Evolutionary conservation across 1,284 basidiomycete species (phyloP).

Genomic region (Takashimella tepidaria): DNA sequence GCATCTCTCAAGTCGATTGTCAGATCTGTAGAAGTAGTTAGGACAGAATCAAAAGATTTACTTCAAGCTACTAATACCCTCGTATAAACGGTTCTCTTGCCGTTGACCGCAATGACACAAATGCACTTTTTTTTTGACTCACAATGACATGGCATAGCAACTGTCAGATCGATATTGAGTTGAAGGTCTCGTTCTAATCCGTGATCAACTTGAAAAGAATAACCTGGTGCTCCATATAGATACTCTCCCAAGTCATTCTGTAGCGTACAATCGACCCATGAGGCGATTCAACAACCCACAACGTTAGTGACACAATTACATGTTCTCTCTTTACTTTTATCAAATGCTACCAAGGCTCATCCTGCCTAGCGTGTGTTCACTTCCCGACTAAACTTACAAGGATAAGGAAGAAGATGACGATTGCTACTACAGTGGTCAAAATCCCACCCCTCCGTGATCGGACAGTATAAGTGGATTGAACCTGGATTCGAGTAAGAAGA

Average conservation of each 20-base stretch:
- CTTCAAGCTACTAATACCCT: background rate
- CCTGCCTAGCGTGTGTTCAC: too few species aligned
- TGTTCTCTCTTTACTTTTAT: too few species aligned
- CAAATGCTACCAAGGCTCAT: too few species aligned
- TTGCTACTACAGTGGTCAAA: constrained; percentile 70
- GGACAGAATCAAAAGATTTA: too few species aligned
- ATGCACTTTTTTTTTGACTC: constrained; percentile 48
- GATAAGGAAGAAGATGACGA: constrained; percentile 56
- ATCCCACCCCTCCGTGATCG: constrained; percentile 82
- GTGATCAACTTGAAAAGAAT: constrained; percentile 75
- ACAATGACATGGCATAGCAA: constrained; percentile 91
- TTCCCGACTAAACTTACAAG: constrained; percentile 30
- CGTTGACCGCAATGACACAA: too few species aligned
- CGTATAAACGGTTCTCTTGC: background rate
- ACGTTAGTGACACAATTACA: too few species aligned
- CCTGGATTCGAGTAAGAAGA: constrained; percentile 25
- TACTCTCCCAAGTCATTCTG: constrained; percentile 86
- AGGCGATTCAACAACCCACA: too few species aligned
- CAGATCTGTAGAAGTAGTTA: constrained; percentile 56
- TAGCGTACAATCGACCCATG: constrained; percentile 35
- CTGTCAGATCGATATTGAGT: constrained; percentile 82
- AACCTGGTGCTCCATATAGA: constrained; percentile 84
- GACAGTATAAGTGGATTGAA: constrained; percentile 79
- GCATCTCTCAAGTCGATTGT: constrained; percentile 87
- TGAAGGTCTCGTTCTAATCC: constrained; percentile 61